Conservation (phyloP, 768 basidiomycete species). For the Chiua virens region DNA sequence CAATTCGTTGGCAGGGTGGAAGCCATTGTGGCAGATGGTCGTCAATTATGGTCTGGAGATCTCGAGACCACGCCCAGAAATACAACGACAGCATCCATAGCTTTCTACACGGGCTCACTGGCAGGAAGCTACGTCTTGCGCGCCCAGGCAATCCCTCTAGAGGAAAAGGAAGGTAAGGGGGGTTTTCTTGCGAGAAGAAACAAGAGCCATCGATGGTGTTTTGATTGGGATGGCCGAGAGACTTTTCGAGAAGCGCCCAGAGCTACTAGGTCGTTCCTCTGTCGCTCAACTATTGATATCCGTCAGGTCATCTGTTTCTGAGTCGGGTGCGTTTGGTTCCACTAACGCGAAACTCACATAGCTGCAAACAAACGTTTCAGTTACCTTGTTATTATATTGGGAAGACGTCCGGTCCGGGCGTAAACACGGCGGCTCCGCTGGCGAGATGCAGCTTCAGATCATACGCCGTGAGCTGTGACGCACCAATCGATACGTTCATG, state of each 20-base stretch:
- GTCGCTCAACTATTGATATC: slow-evolving; percentile 66
- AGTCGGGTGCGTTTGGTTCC: neutral
- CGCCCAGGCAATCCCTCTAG: slow-evolving; percentile 4
- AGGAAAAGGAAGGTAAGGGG: slow-evolving; percentile 32
- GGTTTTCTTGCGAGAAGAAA: slow-evolving; percentile 6
- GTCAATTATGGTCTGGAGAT: slow-evolving; percentile 52
- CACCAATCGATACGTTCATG: too few species aligned
- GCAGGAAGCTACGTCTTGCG: slow-evolving; percentile 35
- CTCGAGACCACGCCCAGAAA: slow-evolving; percentile 39
- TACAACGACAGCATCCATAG: slow-evolving; percentile 68
- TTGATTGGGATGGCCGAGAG: slow-evolving; percentile 68
- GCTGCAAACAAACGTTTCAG: slow-evolving; percentile 58
- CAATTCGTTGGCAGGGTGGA: slow-evolving; percentile 58
- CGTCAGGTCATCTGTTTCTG: slow-evolving; percentile 14
- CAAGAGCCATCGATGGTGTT: slow-evolving; percentile 47
- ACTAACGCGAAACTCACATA: slow-evolving; percentile 33
- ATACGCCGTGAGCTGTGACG: too few species aligned
- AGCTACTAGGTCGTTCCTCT: slow-evolving; percentile 70
- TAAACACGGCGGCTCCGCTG: too few species aligned
- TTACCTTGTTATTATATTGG: slow-evolving; percentile 71
- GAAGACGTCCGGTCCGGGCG: slow-evolving; percentile 65
- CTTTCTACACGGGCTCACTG: slow-evolving; percentile 72
- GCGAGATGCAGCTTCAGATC: too few species aligned
- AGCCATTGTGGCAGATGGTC: slow-evolving; percentile 61
- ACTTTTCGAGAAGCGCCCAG: slow-evolving; percentile 61